Conservation (phyloP, 805 yeast species). For the Yarrowia sp. region DNA sequence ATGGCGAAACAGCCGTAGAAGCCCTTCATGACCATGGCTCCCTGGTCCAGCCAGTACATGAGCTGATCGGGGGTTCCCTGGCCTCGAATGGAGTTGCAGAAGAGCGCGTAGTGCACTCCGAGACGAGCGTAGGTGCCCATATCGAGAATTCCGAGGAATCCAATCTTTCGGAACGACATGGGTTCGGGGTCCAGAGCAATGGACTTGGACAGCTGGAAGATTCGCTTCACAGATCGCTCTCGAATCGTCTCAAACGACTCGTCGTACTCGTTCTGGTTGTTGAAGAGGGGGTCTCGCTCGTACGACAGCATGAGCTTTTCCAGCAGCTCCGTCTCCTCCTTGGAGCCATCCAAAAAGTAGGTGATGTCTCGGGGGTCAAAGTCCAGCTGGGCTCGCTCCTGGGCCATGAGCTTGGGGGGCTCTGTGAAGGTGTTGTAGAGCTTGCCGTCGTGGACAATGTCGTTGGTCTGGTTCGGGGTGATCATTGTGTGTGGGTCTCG, state of each 20-base stretch:
- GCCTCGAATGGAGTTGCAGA: constrained; percentile 80
- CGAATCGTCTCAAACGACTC: constrained; percentile 54
- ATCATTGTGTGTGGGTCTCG: constrained; percentile 10
- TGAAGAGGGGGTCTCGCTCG: constrained; percentile 64
- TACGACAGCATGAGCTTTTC: constrained; percentile 54
- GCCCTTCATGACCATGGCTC: constrained; percentile 50
- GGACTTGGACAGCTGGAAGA: constrained; percentile 47
- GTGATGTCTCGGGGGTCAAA: constrained; percentile 53
- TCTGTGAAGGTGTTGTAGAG: constrained; percentile 47
- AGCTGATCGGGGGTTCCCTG: constrained; percentile 87
- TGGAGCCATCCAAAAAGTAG: constrained; percentile 55
- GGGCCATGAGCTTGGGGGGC: constrained; percentile 51
- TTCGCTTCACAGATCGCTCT: constrained; percentile 49
- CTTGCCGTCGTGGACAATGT: constrained; percentile 31
- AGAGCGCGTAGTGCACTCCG: constrained; percentile 88
- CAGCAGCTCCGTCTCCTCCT: constrained; percentile 51
- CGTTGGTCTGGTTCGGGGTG: constrained; percentile 15
- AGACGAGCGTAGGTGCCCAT: constrained; percentile 81
- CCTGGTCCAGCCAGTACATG: constrained; percentile 78
- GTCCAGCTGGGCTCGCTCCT: constrained; percentile 52
- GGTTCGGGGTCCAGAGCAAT: constrained; percentile 45
- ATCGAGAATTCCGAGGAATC: constrained; percentile 56
- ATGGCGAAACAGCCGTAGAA: constrained; percentile 86
- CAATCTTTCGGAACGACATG: constrained; percentile 44
- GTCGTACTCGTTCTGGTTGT: constrained; percentile 57